These are phyloP conservation scores for Capsicum pubescens DNA, from an alignment of 257 asterid genomes.

Conservation along the genomic window DNA sequence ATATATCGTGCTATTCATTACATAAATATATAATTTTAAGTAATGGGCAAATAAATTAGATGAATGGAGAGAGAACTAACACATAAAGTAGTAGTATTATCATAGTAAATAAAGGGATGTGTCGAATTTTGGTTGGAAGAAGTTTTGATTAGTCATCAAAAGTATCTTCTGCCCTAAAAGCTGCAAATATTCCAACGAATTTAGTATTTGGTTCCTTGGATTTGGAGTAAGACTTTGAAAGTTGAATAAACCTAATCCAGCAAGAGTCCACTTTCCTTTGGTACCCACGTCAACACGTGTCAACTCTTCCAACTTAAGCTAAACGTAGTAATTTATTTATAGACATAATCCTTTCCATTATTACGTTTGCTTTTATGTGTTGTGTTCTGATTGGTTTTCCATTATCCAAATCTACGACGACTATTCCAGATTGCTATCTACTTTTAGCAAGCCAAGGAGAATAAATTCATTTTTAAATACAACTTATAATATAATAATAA, in stretches of 20 bases:
- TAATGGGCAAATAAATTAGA: no score
- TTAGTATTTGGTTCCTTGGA: slow-evolving; percentile 22
- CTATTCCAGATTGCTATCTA: slow-evolving; percentile 12
- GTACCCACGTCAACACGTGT: slow-evolving; percentile 11
- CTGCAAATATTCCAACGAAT: slow-evolving; percentile 17
- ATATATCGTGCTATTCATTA: no score
- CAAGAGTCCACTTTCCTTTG: neutral
- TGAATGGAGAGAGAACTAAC: no score
- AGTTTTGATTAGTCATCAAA: neutral
- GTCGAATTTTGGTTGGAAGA: neutral
- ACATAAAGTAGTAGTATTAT: neutral
- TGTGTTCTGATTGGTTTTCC: neutral
- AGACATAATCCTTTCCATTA: neutral
- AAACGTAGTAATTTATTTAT: neutral
- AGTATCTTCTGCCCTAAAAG: slow-evolving; percentile 13
- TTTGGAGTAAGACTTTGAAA: slow-evolving; percentile 9
- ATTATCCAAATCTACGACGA: neutral
- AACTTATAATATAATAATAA: neutral
- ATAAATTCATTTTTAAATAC: neutral
- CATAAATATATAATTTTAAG: no score
- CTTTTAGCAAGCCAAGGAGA: slow-evolving; percentile 18
- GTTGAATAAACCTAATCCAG: slow-evolving; percentile 16
- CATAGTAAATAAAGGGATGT: slow-evolving; percentile 19
- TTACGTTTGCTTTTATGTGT: slow-evolving; percentile 1
- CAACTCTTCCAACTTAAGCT: neutral